Conservation (phyloP, 768 basidiomycete genomes). For the Pleurotus tuoliensis region DNA sequence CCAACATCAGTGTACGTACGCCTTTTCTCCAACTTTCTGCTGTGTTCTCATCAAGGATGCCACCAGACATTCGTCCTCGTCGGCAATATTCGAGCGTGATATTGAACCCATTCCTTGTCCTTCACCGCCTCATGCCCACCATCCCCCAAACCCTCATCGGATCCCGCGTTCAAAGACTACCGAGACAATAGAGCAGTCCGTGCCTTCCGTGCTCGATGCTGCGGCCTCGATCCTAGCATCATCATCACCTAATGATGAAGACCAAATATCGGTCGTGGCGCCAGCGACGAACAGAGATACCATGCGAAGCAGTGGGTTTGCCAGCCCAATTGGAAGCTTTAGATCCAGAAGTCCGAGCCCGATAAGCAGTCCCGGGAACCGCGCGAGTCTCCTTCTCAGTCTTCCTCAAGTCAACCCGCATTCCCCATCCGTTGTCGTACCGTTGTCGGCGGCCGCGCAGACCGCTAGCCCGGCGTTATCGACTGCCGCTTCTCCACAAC, state of each 20-base stretch:
- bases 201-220: slow-evolving; percentile 81
- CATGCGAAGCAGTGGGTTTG: slow-evolving; percentile 45
- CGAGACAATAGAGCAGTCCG: slow-evolving; percentile 72
- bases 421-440: slow-evolving; percentile 9
- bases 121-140: slow-evolving; percentile 26
- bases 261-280: slow-evolving; percentile 60
- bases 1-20: slow-evolving; percentile 70
- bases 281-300: slow-evolving; percentile 31
- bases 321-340: slow-evolving; percentile 67
- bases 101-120: slow-evolving; percentile 62
- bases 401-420: slow-evolving; percentile 35
- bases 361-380: slow-evolving; percentile 26
- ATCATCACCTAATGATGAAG: slow-evolving; percentile 41
- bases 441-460: slow-evolving; percentile 6
- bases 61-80: slow-evolving; percentile 67
- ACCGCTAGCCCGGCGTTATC: not conserved
- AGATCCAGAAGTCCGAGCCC: slow-evolving; percentile 69
- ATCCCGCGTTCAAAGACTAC: slow-evolving; percentile 69
- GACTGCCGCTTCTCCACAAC: not conserved
- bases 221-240: slow-evolving; percentile 70
- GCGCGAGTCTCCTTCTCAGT: slow-evolving; percentile 45
- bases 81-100: slow-evolving; percentile 90
- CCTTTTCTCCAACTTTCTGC: not conserved
- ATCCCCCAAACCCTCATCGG: slow-evolving; percentile 61
- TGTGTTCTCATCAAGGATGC: slow-evolving; percentile 8